phyloP scores from a whole-genome alignment of 2,329 filamentous ascomycete genomes.

The Fusarium robinianum region DNA sequence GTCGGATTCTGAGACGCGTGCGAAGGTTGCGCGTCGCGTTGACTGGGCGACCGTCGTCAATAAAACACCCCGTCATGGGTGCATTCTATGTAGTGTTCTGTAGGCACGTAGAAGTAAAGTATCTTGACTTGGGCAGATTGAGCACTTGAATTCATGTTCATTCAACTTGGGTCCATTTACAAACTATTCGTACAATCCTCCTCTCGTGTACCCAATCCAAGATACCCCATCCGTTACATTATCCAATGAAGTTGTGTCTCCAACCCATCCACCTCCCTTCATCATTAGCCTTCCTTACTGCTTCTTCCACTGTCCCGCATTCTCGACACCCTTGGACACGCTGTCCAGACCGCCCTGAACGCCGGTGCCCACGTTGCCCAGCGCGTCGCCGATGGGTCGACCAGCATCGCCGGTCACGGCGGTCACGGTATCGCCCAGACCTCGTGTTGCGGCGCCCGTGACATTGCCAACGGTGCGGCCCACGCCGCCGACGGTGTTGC shows the following conservation, averaged over 20 bases:
- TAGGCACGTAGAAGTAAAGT: conserved; percentile 14
- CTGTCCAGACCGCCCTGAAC: conserved; percentile 55
- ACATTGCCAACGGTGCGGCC: conserved; percentile 48
- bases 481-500: conserved; percentile 48
- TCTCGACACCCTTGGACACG: conserved; percentile 59
- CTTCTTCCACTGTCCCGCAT: conserved; percentile 62
- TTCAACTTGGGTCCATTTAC: conserved; percentile 3
- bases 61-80: too few species aligned
- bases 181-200: conserved; percentile 2
- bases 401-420: conserved; percentile 58
- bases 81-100: background rate
- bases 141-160: conserved; percentile 4
- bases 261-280: background rate
- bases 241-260: conserved; percentile 2
- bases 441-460: conserved; percentile 58
- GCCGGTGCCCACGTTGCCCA: conserved; percentile 57
- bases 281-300: conserved; percentile 20
- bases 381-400: conserved; percentile 58
- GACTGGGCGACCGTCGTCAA: too few species aligned
- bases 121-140: conserved; percentile 4
- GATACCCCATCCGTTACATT: background rate
- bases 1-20: too few species aligned
- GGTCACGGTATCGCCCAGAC: conserved; percentile 60
- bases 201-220: too few species aligned
- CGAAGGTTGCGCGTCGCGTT: too few species aligned